Evolutionary conservation across 768 basidiomycete genomes (phyloP).

Genomic region (Trametes elegans): DNA sequence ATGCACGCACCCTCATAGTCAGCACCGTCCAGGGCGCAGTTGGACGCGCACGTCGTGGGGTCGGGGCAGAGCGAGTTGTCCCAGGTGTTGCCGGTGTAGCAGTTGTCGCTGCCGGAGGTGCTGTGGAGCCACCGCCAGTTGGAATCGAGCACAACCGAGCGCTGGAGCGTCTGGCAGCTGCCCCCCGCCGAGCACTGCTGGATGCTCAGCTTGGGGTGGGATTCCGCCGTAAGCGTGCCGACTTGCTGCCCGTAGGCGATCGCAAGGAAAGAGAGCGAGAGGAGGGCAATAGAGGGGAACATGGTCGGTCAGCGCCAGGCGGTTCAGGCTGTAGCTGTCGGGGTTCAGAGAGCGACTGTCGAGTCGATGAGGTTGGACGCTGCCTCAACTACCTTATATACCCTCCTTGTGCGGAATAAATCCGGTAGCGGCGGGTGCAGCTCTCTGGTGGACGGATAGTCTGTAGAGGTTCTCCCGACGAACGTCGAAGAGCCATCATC

Average conservation of each 20-base stretch:
- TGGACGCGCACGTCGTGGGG: conserved; percentile 42
- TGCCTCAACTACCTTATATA: conserved; percentile 1
- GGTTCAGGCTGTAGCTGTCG: not conserved
- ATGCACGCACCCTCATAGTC: conserved; percentile 26
- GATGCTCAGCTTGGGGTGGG: conserved; percentile 46
- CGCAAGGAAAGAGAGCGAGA: conserved; percentile 32
- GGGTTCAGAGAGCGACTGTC: conserved; percentile 12
- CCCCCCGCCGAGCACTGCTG: conserved; percentile 46
- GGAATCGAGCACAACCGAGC: conserved; percentile 46
- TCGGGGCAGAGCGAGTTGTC: conserved; percentile 51
- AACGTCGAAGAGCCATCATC: not conserved
- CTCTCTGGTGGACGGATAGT: not conserved
- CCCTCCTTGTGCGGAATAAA: conserved; percentile 1
- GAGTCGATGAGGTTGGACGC: conserved; percentile 15
- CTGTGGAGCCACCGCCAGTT: conserved; percentile 52
- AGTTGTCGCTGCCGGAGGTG: conserved; percentile 37
- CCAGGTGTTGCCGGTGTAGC: conserved; percentile 58
- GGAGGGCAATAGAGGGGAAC: conserved; percentile 31
- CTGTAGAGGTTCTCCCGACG: not conserved
- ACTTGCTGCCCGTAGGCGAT: conserved; percentile 50
- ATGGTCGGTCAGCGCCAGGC: conserved; percentile 21
- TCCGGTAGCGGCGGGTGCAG: not conserved
- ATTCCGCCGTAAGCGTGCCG: conserved; percentile 47
- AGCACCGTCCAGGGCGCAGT: conserved; percentile 35
- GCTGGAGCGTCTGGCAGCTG: conserved; percentile 36